phyloP scores from a whole-genome alignment of 345 rosid species.

The Fremontodendron californicum region DNA sequence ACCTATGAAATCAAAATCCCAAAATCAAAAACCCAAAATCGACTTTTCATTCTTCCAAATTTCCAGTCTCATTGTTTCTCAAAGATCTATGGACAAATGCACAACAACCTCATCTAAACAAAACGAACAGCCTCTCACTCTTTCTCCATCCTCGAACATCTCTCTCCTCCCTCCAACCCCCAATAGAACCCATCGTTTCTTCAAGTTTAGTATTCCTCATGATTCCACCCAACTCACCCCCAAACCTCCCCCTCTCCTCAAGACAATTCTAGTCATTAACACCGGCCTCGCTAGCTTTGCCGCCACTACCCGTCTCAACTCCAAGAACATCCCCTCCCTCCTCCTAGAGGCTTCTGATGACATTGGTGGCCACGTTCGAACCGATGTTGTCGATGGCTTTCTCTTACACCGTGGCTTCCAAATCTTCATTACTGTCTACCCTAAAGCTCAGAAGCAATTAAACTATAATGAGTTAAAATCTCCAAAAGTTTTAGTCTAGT shows the following conservation, averaged over 20 bases:
- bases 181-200: constrained; percentile 14
- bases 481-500: constrained; percentile 77
- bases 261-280: constrained; percentile 48
- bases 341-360: constrained; percentile 78
- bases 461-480: constrained; percentile 50
- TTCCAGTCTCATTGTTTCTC: too few relatives aligned
- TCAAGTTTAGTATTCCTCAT: constrained; percentile 11
- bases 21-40: too few relatives aligned
- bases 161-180: constrained; percentile 10
- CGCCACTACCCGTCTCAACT: constrained; percentile 62
- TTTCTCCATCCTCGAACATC: constrained; percentile 1
- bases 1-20: too few relatives aligned
- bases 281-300: constrained; percentile 92
- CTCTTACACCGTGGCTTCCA: constrained; percentile 90
- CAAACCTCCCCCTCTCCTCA: not conserved
- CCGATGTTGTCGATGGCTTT: constrained; percentile 73
- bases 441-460: constrained; percentile 73
- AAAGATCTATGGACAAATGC: not conserved
- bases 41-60: too few relatives aligned
- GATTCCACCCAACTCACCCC: constrained; percentile 17
- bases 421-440: constrained; percentile 88
- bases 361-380: constrained; percentile 85
- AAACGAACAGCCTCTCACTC: constrained; percentile 25
- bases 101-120: not conserved
- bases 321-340: too few relatives aligned